Evolutionary conservation across 192 early-diverging fungal genomes (phyloP), one percentile per base, ranked within the genome.

Genomic region (Podochytrium sp.): DNA sequence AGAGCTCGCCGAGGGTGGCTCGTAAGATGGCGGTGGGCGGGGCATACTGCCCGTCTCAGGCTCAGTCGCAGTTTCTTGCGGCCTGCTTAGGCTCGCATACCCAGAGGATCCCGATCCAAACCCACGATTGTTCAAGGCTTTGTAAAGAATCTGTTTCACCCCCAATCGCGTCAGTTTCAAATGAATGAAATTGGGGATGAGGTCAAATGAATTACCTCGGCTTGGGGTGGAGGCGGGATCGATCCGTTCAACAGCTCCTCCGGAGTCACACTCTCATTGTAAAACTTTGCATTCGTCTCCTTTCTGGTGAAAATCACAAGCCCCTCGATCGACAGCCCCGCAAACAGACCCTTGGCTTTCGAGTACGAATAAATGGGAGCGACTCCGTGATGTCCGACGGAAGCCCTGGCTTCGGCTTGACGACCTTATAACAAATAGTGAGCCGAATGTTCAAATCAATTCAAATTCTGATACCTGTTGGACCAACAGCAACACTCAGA

Each of bases 291-390:
- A n/a, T n/a, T n/a, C n/a, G n/a, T n/a, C n/a, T n/a, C n/a, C n/a
- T n/a, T n/a, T n/a, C n/a, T n/a, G n/a, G n/a, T n/a, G 12, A 93
- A 57, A 39, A 98, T 91, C 16, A 92, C 88, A 0, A 94, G 90
- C 7, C 96, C 96, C 69, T 97, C 95, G 30, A 94, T 81, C 6
- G 92, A 93, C 2, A 92, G 85, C 23, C 96, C 96, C 25, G 92
- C 95, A 87, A 97, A 97, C 65, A 98, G 84, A 20, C 96, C 96
- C 75, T 90, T 90, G 30, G 94, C 86, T 71, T 96, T 94, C 74
- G 91, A 90, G 79, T 98, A 98, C 41, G 93, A 94, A 73, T 93
- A 94, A 41, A 96, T 93, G 18, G 96, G 93, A 4, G 96, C 94
- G 18, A 95, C 75, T 35, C 92, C 90, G 51, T 88, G 7, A 23